These are phyloP conservation scores for Apophysomyces elegans DNA, from an alignment of 371 early-diverging fungal species.

Conservation along the genomic window DNA sequence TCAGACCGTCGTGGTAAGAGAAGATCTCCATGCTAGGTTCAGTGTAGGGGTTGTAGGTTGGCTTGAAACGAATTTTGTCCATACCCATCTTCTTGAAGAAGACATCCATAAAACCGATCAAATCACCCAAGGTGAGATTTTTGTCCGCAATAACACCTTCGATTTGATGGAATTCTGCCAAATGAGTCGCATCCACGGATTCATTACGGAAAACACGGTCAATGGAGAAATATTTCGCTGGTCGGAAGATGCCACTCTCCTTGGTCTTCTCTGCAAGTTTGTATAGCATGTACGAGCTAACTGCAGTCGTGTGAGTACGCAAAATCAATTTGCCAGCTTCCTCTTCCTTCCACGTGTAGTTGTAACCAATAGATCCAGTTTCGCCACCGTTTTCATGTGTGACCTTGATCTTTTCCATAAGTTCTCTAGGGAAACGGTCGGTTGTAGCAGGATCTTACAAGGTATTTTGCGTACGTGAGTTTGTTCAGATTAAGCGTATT, in stretches of 20 bases:
- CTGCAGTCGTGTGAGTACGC: conserved; percentile 99
- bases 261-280: conserved; percentile 86
- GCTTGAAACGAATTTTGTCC: conserved; percentile 98
- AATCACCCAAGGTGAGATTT: conserved; percentile 93
- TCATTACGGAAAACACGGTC: conserved; percentile 99
- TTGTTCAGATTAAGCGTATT: no score
- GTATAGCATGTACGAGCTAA: conserved; percentile 94
- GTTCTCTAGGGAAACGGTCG: conserved; percentile 82
- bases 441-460: conserved; percentile 77
- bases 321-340: conserved; percentile 97
- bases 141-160: conserved; percentile 99
- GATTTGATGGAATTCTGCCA: conserved; percentile 99
- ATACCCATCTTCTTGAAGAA: conserved; percentile 99
- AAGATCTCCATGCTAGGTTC: conserved; percentile 99
- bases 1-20: conserved; percentile 96
- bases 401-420: conserved; percentile 90
- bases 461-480: neutral
- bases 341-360: conserved; percentile 91
- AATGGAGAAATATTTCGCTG: conserved; percentile 99
- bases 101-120: conserved; percentile 97
- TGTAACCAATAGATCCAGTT: conserved; percentile 95
- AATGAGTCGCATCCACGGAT: conserved; percentile 99
- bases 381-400: conserved; percentile 97
- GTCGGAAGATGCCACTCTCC: conserved; percentile 72
- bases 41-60: conserved; percentile 99